phyloP scores from a whole-genome alignment of 352 stramenopile genomes.

The Thraustochytrium sp. region DNA sequence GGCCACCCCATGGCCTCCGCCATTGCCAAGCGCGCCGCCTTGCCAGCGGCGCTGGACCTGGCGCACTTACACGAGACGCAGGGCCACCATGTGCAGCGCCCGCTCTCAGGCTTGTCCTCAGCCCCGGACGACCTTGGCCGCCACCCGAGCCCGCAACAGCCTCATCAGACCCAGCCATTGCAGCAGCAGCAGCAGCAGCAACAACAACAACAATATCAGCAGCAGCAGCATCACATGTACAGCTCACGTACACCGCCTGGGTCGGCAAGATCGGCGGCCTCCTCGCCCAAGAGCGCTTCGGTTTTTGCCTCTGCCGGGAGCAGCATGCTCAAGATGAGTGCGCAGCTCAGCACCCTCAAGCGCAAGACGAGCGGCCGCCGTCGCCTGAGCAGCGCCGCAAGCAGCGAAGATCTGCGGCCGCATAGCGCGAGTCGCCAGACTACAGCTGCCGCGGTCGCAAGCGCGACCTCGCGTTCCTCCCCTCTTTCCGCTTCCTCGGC shows the following conservation, averaged over 20 bases:
- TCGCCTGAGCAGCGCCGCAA: not conserved
- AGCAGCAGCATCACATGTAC: too few species aligned
- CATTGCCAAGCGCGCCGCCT: slow-evolving; percentile 17
- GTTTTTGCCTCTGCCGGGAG: not conserved
- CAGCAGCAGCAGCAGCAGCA: too few species aligned
- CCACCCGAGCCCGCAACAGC: too few species aligned
- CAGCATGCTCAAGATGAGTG: slow-evolving; percentile 23
- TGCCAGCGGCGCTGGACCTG: too few species aligned
- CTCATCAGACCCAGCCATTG: too few species aligned
- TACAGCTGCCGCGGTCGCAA: too few species aligned
- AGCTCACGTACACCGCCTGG: not conserved
- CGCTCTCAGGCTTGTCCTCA: too few species aligned
- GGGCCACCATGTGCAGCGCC: too few species aligned
- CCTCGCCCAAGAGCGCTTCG: not conserved
- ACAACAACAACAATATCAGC: too few species aligned
- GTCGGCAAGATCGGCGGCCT: not conserved
- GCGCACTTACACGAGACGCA: too few species aligned
- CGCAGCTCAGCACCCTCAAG: slow-evolving; percentile 22
- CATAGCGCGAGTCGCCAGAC: too few species aligned
- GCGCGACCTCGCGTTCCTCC: not conserved
- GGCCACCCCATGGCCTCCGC: not conserved
- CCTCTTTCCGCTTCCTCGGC: not conserved
- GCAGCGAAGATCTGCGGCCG: not conserved
- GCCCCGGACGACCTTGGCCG: too few species aligned
- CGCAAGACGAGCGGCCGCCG: slow-evolving; percentile 26